Evolutionary conservation across 2,329 filamentous ascomycete species (phyloP).

Genomic region (Ophiostoma ulmi): DNA sequence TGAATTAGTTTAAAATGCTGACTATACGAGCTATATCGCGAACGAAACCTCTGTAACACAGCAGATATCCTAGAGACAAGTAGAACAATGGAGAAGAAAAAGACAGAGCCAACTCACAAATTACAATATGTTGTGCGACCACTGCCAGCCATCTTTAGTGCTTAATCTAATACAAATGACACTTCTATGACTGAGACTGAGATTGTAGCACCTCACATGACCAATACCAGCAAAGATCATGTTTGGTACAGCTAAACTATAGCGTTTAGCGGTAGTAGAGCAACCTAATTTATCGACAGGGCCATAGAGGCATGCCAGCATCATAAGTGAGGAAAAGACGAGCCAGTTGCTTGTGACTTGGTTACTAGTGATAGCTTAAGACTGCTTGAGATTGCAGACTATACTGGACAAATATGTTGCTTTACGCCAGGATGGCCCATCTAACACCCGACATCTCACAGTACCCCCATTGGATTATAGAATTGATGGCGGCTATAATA

Average conservation of each 20-base stretch:
- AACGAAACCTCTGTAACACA: neutral
- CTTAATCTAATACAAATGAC: too few relatives aligned
- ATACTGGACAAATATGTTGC: neutral
- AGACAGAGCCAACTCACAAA: neutral
- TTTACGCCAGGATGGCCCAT: too few relatives aligned
- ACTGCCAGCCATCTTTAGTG: neutral
- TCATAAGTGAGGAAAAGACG: neutral
- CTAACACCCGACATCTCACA: neutral
- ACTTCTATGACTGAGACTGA: neutral
- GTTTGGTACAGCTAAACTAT: neutral
- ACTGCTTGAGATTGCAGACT: neutral
- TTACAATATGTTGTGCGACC: neutral
- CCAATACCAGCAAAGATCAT: neutral
- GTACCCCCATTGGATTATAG: neutral
- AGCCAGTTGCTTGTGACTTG: neutral
- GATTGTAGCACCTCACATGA: neutral
- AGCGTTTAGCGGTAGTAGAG: neutral
- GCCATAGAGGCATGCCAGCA: neutral
- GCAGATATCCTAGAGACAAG: neutral
- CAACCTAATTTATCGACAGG: neutral
- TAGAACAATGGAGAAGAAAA: neutral
- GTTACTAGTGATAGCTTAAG: neutral
- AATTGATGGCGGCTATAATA: neutral
- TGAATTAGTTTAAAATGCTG: neutral
- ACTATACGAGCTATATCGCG: neutral